phyloP scores from a whole-genome alignment of 257 asterid species.

The Nicotiana obtusifolia region DNA sequence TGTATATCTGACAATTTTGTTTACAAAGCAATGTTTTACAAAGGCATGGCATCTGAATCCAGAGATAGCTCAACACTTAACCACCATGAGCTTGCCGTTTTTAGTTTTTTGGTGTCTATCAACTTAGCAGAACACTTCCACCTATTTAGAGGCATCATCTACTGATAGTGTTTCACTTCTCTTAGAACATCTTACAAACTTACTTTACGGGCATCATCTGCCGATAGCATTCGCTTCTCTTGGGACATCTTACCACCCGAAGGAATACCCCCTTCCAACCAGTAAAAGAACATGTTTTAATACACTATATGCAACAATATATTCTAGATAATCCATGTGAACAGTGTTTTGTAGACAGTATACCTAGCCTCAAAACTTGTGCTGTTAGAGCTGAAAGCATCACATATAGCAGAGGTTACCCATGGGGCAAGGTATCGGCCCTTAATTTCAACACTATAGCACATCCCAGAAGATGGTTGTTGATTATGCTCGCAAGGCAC shows the following conservation, averaged over 20 bases:
- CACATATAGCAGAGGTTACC: constrained; percentile 63
- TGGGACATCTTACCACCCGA: neutral
- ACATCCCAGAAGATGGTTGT: constrained; percentile 53
- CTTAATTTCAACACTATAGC: constrained; percentile 68
- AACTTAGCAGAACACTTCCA: neutral
- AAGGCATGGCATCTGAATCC: neutral
- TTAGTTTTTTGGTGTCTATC: neutral
- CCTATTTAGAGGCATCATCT: neutral
- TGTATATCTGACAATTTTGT: neutral
- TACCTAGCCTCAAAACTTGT: constrained; percentile 81
- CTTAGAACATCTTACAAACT: neutral
- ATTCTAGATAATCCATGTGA: neutral
- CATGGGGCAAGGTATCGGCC: constrained; percentile 85
- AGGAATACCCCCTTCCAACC: neutral
- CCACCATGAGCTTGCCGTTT: neutral
- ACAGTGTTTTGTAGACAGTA: constrained; percentile 6
- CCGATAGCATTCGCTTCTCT: neutral
- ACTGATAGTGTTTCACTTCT: neutral
- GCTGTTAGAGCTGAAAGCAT: constrained; percentile 56
- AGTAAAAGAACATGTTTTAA: neutral
- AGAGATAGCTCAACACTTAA: neutral
- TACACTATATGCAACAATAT: neutral
- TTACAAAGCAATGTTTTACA: neutral
- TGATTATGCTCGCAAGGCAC: constrained; percentile 27
- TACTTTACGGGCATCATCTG: neutral